These are phyloP conservation scores for Mycotypha africana DNA, from an alignment of 371 early-diverging fungal species.

Conservation along the genomic window DNA sequence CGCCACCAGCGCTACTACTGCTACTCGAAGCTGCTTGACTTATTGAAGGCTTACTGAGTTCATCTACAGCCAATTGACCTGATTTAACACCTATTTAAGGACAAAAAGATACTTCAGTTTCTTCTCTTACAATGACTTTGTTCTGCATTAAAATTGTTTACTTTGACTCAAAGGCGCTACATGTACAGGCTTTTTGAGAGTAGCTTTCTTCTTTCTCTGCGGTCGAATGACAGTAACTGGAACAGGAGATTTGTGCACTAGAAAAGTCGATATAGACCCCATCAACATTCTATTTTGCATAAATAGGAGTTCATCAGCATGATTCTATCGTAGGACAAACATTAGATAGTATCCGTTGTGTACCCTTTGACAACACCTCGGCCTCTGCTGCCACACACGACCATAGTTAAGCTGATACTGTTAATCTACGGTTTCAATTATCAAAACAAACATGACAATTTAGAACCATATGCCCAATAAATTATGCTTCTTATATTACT, in stretches of 20 bases:
- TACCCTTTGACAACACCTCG: constrained; percentile 55
- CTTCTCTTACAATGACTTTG: neutral
- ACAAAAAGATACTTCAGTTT: neutral
- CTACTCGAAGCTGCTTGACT: too few species aligned
- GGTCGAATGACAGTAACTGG: constrained; percentile 55
- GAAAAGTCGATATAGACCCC: constrained; percentile 52
- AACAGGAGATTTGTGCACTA: constrained; percentile 56
- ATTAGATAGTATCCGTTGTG: neutral
- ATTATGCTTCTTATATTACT: too few species aligned
- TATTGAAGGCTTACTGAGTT: constrained; percentile 13
- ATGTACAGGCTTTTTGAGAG: constrained; percentile 11
- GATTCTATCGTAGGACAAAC: too few species aligned
- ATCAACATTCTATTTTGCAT: constrained; percentile 32
- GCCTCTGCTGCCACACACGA: constrained; percentile 56
- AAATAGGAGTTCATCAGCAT: too few species aligned
- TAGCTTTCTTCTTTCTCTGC: constrained; percentile 33
- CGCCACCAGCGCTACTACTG: too few species aligned
- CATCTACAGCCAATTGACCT: constrained; percentile 36
- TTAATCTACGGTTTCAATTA: too few species aligned
- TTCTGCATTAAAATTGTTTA: constrained; percentile 11
- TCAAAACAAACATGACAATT: neutral
- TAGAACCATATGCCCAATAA: too few species aligned
- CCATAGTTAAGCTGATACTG: constrained; percentile 44
- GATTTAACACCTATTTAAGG: constrained; percentile 21
- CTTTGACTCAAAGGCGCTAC: constrained; percentile 32